Conservation (phyloP, 192 early-diverging fungal species). For the Oehlia diaphana region DNA sequence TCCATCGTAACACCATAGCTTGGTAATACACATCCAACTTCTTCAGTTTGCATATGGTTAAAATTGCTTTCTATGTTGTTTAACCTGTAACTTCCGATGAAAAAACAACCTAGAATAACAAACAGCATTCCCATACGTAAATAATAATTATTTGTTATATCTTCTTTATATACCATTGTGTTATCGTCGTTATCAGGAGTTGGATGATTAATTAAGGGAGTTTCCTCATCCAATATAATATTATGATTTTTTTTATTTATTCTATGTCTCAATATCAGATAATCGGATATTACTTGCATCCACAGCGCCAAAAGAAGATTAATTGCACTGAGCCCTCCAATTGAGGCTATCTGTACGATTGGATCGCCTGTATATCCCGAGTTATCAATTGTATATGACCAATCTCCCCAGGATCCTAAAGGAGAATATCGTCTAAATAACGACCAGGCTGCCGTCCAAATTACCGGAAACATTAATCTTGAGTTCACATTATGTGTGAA, state of each 20-base stretch:
- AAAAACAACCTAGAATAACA: not conserved
- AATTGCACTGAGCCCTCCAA: not conserved
- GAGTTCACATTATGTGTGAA: not conserved
- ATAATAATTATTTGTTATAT: not conserved
- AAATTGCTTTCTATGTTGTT: not conserved
- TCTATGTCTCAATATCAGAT: not conserved
- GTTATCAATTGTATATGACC: slow-evolving; percentile 18
- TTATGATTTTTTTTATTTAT: not conserved
- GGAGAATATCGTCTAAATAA: slow-evolving; percentile 8
- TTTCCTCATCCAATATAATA: not conserved
- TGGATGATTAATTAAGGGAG: not conserved
- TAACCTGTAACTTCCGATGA: not conserved
- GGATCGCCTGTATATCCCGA: slow-evolving; percentile 1
- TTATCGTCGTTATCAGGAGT: not conserved
- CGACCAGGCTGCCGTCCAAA: not conserved
- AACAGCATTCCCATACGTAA: not conserved
- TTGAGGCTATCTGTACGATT: not conserved
- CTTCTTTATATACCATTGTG: not conserved
- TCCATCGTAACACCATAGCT: not conserved
- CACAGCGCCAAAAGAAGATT: slow-evolving; percentile 4
- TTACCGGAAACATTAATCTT: not conserved
- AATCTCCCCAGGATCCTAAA: slow-evolving; percentile 29
- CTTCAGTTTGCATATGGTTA: not conserved
- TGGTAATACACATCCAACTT: not conserved
- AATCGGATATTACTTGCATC: not conserved